A percentile compares a stretch with the other conserved stretches of the same genome.
These are phyloP conservation scores for Neurospora sp. DNA, from an alignment of 495 filamentous ascomycete genomes.

Conservation along the genomic window DNA sequence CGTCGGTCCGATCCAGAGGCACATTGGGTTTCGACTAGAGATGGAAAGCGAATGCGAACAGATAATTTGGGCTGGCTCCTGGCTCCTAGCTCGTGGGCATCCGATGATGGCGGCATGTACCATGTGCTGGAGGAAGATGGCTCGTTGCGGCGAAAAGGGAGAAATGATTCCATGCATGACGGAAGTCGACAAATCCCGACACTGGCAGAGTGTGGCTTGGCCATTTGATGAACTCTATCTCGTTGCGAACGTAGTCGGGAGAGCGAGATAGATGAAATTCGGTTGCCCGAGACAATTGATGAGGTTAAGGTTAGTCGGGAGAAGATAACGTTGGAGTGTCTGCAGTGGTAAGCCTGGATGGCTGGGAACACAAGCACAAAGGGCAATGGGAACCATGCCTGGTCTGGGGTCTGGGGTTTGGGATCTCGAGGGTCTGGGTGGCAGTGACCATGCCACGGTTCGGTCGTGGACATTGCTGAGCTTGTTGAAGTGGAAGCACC, in stretches of 20 bases:
- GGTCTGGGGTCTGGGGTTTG: not conserved
- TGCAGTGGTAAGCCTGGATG: not conserved
- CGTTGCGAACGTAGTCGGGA: not conserved
- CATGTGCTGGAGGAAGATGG: not conserved
- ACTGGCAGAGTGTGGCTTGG: not conserved
- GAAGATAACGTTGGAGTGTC: not conserved
- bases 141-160: not conserved
- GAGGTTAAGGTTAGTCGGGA: not conserved
- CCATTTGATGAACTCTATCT: not conserved
- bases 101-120: not conserved
- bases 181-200: not conserved
- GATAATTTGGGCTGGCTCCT: not conserved
- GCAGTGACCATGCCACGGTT: not conserved
- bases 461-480: not conserved
- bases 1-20: not conserved
- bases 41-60: not conserved
- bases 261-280: not conserved
- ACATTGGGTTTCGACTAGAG: not conserved
- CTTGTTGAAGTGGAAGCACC: not conserved
- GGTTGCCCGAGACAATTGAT: not conserved
- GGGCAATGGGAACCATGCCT: not conserved
- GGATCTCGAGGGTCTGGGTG: not conserved
- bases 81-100: not conserved
- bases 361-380: not conserved
- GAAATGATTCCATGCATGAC: not conserved